A percentile compares a stretch with the other conserved stretches of the same genome.
Conservation (phyloP, 139 green algal genomes). For the Nannochloris sp. region DNA sequence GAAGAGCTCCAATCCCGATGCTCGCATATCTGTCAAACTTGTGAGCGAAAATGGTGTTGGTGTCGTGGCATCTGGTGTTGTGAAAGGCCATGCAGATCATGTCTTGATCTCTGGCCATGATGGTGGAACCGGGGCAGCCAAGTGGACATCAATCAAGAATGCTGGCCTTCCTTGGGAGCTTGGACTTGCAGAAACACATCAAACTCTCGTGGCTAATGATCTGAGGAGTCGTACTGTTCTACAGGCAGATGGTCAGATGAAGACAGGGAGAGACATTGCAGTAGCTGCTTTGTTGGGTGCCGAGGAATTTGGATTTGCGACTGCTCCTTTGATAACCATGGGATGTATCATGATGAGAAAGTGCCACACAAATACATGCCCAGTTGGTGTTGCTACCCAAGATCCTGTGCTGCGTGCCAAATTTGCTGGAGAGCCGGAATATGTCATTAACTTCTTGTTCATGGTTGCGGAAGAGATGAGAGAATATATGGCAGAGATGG, state of each 20-base stretch:
- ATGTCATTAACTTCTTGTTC: slow-evolving; percentile 96
- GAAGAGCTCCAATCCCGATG: slow-evolving; percentile 51
- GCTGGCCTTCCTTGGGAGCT: slow-evolving; percentile 90
- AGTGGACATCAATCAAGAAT: slow-evolving; percentile 72
- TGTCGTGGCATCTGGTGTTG: slow-evolving; percentile 67
- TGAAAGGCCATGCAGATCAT: slow-evolving; percentile 93
- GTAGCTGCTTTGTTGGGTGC: slow-evolving; percentile 82
- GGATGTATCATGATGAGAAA: slow-evolving; percentile 84
- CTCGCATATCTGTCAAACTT: slow-evolving; percentile 85
- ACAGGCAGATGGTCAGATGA: slow-evolving; percentile 90
- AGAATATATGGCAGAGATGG: slow-evolving; percentile 80
- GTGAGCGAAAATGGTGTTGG: slow-evolving; percentile 91
- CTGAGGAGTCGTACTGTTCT: slow-evolving; percentile 75
- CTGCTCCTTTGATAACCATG: slow-evolving; percentile 89
- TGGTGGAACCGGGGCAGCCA: slow-evolving; percentile 77
- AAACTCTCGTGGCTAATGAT: slow-evolving; percentile 93
- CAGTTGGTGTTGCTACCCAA: slow-evolving; percentile 87
- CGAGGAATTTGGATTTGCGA: slow-evolving; percentile 95
- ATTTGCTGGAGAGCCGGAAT: slow-evolving; percentile 84
- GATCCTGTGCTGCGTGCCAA: slow-evolving; percentile 93
- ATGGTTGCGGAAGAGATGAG: slow-evolving; percentile 91
- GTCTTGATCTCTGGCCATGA: slow-evolving; percentile 93
- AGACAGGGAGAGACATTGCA: slow-evolving; percentile 82
- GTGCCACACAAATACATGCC: slow-evolving; percentile 97
- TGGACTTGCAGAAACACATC: slow-evolving; percentile 87